These are phyloP conservation scores for Parsonsia alboflavescens DNA, from an alignment of 257 asterid genomes.

Conservation along the genomic window DNA sequence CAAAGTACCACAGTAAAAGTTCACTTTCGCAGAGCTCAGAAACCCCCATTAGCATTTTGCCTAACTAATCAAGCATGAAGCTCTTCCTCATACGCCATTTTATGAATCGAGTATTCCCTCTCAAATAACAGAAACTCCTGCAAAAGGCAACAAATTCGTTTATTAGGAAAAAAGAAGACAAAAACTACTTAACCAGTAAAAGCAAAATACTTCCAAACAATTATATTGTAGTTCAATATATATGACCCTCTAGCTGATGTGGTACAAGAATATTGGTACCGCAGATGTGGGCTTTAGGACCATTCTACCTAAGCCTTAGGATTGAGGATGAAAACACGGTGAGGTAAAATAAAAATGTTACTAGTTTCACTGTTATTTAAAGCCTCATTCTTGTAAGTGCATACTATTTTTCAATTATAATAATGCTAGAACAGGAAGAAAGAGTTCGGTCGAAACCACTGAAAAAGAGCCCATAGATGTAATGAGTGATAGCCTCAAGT, in stretches of 20 bases:
- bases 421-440: not conserved
- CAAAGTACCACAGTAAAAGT: not conserved
- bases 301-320: not conserved
- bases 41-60: not conserved
- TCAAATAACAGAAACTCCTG: conserved; percentile 83
- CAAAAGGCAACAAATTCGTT: conserved; percentile 18
- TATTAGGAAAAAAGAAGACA: too few species aligned
- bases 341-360: not conserved
- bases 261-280: too few species aligned
- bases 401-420: not conserved
- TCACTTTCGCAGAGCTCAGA: not conserved
- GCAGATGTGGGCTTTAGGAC: not conserved
- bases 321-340: not conserved
- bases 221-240: not conserved
- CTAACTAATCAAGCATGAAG: conserved; percentile 29
- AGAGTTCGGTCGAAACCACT: not conserved
- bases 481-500: not conserved
- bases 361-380: not conserved
- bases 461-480: not conserved
- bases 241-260: not conserved
- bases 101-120: conserved; percentile 65
- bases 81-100: conserved; percentile 51
- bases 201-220: not conserved
- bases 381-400: not conserved
- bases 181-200: too few species aligned